Conservation (phyloP, 441 rosid genomes). For the Erodium trifolium region DNA sequence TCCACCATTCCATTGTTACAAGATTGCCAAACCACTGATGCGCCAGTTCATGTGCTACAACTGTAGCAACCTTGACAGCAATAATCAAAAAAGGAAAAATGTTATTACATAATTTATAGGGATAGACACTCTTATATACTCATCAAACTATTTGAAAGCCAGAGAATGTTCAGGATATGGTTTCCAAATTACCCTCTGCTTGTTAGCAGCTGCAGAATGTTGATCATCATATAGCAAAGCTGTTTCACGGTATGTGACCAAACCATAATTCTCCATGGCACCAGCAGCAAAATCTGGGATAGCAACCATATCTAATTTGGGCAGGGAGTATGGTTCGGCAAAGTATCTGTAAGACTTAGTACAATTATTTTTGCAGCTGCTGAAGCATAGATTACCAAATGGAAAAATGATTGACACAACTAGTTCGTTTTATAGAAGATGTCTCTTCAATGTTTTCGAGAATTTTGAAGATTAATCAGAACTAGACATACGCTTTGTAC, state of each 20-base stretch:
- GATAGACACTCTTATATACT: conserved; percentile 4
- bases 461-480: conserved; percentile 13
- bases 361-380: conserved; percentile 11
- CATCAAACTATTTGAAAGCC: conserved; percentile 9
- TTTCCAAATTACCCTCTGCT: conserved; percentile 59
- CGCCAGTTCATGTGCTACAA: conserved; percentile 93
- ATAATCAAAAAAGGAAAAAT: conserved; percentile 6
- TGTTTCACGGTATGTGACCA: conserved; percentile 87
- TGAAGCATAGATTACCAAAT: neutral
- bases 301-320: conserved; percentile 92
- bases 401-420: neutral
- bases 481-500: conserved; percentile 62
- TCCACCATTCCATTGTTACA: conserved; percentile 99
- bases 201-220: conserved; percentile 92
- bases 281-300: conserved; percentile 97
- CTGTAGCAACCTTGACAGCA: conserved; percentile 65
- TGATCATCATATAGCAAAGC: conserved; percentile 81
- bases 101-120: conserved; percentile 1
- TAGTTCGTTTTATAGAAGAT: neutral
- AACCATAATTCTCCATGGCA: conserved; percentile 97
- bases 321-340: conserved; percentile 78
- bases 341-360: conserved; percentile 52
- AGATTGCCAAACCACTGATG: conserved; percentile 99
- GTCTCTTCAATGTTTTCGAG: conserved; percentile 1
- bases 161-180: neutral